phyloP scores from a whole-genome alignment of 148 eudicot genomes.

The Camellia lanceoleosa region DNA sequence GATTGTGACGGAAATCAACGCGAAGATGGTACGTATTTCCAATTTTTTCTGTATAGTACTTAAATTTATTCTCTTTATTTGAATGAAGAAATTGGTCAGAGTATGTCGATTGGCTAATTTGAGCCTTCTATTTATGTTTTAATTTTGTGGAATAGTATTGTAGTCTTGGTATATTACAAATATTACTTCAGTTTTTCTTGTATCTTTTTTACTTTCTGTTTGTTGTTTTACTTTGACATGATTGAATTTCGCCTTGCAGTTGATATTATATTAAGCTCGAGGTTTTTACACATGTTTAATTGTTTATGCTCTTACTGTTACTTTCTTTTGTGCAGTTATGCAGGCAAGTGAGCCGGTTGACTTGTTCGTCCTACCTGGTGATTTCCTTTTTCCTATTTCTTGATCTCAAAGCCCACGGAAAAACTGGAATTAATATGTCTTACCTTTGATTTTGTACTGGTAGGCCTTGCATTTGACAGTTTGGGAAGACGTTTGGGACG shows the following conservation, averaged over 20 bases:
- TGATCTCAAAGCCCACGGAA: neutral
- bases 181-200: neutral
- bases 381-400: neutral
- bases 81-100: neutral
- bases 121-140: neutral
- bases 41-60: neutral
- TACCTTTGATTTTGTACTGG: neutral
- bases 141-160: neutral
- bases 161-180: neutral
- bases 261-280: neutral
- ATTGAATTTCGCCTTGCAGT: neutral
- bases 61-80: neutral
- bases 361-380: constrained; percentile 28
- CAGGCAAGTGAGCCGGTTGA: constrained; percentile 29
- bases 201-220: no score
- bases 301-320: neutral
- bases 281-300: neutral
- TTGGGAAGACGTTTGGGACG: constrained; percentile 31
- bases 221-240: neutral
- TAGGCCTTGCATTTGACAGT: constrained; percentile 34
- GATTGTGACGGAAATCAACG: constrained; percentile 20
- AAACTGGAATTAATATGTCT: neutral
- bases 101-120: neutral
- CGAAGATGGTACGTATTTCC: constrained; percentile 20
- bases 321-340: constrained; percentile 22